These are phyloP conservation scores for Thielaviopsis ethacetica DNA, from an alignment of 2,329 filamentous ascomycete species.

Conservation along the genomic window DNA sequence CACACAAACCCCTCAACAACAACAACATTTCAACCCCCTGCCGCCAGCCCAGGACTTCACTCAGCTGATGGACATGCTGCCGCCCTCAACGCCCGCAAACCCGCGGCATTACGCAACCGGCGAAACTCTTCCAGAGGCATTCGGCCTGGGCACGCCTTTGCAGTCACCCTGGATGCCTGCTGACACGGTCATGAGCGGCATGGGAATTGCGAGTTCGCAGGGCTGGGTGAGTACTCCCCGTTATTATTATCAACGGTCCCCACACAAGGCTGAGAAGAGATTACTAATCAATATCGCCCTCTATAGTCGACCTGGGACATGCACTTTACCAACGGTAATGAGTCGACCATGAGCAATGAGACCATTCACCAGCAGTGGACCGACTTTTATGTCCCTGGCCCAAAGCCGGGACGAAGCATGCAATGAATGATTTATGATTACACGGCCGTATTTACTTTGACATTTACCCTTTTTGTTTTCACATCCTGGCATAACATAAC, in stretches of 20 bases:
- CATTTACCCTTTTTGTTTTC: too few species aligned
- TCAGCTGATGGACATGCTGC: not conserved
- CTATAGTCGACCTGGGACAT: too few species aligned
- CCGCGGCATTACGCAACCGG: not conserved
- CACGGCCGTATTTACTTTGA: too few species aligned
- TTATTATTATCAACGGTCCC: not conserved
- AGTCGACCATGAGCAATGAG: not conserved
- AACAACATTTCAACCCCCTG: not conserved
- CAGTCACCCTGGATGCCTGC: not conserved
- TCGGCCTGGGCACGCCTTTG: not conserved
- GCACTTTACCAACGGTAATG: too few species aligned
- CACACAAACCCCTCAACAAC: not conserved
- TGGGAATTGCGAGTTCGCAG: not conserved
- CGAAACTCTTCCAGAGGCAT: not conserved
- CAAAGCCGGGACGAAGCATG: not conserved
- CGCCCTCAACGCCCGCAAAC: not conserved
- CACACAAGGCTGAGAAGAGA: too few species aligned
- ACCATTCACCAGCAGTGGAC: not conserved
- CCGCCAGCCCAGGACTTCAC: not conserved
- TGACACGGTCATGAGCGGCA: not conserved
- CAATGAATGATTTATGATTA: not conserved
- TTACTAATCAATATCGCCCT: too few species aligned
- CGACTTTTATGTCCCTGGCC: not conserved
- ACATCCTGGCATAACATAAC: too few species aligned
- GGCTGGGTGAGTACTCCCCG: not conserved